These are phyloP conservation scores for Diaporthe sp. DNA, from an alignment of 2,329 filamentous ascomycete species.

Conservation along the genomic window DNA sequence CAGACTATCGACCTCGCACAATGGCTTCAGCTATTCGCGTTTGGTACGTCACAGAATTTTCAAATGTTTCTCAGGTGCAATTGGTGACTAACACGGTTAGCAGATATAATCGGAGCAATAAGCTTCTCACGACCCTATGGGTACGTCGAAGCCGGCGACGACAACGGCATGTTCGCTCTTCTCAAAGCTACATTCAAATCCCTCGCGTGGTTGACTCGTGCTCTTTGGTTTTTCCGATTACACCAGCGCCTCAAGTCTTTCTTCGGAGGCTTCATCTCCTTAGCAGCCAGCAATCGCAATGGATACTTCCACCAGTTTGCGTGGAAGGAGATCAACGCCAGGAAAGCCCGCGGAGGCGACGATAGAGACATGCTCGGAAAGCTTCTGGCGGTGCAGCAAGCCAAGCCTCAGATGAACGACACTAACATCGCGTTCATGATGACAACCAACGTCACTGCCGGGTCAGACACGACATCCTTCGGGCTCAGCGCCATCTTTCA, in stretches of 20 bases:
- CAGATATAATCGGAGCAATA: slow-evolving; percentile 1
- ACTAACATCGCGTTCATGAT: background rate
- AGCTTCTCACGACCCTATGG: background rate
- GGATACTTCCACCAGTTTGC: background rate
- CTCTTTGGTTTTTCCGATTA: background rate
- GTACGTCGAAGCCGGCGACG: background rate
- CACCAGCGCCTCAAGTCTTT: background rate
- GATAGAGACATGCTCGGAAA: background rate
- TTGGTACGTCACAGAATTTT: background rate
- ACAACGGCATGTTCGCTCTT: background rate
- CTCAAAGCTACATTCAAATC: background rate
- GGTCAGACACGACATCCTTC: background rate
- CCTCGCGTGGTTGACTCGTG: background rate
- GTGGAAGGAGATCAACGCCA: background rate
- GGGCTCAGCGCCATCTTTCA: background rate
- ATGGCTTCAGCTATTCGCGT: background rate
- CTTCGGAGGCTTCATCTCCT: background rate
- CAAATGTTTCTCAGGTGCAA: background rate
- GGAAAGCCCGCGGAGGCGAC: background rate
- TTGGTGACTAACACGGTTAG: background rate
- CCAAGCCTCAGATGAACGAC: background rate
- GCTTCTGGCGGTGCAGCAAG: background rate
- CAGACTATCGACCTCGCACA: background rate
- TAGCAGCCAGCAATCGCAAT: background rate
- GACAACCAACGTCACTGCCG: background rate